phyloP scores from a whole-genome alignment of 176 grass and related monocot species.

The Aegilops longissima region DNA sequence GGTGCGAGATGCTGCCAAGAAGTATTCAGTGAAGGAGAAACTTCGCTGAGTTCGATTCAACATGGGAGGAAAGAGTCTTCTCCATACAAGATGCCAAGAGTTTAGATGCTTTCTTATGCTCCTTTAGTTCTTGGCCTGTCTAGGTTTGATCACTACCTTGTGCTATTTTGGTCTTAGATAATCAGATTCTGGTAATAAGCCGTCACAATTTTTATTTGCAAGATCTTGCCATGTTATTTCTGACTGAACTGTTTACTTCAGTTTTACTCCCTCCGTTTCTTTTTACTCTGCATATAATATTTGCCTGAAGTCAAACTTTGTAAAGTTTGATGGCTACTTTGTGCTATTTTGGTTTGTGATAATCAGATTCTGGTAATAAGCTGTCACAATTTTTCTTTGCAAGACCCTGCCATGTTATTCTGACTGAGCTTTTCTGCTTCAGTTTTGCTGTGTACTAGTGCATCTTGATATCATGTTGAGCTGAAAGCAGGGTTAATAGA shows the following conservation, averaged over 20 bases:
- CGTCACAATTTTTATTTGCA: neutral
- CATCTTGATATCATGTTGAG: constrained; percentile 5
- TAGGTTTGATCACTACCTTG: neutral
- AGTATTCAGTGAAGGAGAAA: constrained; percentile 13
- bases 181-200: constrained; percentile 18
- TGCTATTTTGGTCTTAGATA: neutral
- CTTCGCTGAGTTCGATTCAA: neutral
- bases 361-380: constrained; percentile 5
- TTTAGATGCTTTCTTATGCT: constrained; percentile 1
- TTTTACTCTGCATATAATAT: no score
- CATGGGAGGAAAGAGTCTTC: neutral
- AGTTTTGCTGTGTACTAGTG: neutral
- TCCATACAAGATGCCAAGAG: neutral
- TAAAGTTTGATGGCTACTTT: neutral
- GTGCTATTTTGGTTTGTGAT: neutral
- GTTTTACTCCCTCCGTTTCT: neutral
- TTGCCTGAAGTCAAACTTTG: no score
- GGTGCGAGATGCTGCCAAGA: constrained; percentile 14
- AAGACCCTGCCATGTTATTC: constrained; percentile 12
- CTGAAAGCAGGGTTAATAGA: neutral
- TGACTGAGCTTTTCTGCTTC: constrained; percentile 1
- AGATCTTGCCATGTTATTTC: constrained; percentile 7
- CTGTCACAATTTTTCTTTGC: neutral
- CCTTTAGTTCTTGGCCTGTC: neutral
- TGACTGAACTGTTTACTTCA: neutral